Percentiles rank a stretch among this genome's conserved stretches.
Evolutionary conservation across 2,329 filamentous ascomycete species (phyloP).

Genomic region (Sarocladium oryzae): DNA sequence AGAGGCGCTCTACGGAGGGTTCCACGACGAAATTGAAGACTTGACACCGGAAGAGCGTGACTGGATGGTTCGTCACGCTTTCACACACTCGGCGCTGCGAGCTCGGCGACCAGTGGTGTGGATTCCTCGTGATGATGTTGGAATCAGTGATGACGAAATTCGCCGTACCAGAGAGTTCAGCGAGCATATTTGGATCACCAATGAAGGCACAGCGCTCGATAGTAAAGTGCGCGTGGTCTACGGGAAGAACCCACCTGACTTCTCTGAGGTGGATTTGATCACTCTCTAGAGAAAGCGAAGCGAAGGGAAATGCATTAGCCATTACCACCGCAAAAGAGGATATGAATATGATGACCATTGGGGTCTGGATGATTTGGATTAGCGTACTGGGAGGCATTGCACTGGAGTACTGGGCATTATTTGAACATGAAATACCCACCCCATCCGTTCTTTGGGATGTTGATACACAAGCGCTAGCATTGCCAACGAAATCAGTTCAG

Average conservation of each 20-base stretch:
- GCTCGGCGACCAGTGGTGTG: slow-evolving; percentile 83
- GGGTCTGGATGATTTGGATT: not conserved
- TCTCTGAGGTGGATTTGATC: slow-evolving; percentile 82
- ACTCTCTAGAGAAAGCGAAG: slow-evolving; percentile 46
- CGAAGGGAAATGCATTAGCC: not conserved
- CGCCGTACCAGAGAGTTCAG: slow-evolving; percentile 68
- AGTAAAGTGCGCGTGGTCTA: slow-evolving; percentile 78
- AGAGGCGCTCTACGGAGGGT: slow-evolving; percentile 76
- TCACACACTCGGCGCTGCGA: slow-evolving; percentile 82
- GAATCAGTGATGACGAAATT: slow-evolving; percentile 88
- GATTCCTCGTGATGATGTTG: slow-evolving; percentile 87
- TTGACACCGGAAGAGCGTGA: slow-evolving; percentile 86
- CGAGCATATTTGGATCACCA: slow-evolving; percentile 84
- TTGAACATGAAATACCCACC: slow-evolving; percentile 3
- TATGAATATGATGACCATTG: not conserved
- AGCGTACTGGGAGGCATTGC: not conserved
- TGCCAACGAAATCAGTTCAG: not conserved
- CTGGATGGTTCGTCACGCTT: slow-evolving; percentile 75
- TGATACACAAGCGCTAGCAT: not conserved
- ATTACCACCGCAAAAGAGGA: not conserved
- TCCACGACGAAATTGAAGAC: slow-evolving; percentile 91
- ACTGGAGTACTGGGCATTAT: not conserved
- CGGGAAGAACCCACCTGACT: slow-evolving; percentile 79
- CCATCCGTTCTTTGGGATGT: not conserved
- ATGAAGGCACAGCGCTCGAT: slow-evolving; percentile 84